Base-by-base conservation (phyloP, 805 yeast species). In the Pichia deserticola region DNA sequence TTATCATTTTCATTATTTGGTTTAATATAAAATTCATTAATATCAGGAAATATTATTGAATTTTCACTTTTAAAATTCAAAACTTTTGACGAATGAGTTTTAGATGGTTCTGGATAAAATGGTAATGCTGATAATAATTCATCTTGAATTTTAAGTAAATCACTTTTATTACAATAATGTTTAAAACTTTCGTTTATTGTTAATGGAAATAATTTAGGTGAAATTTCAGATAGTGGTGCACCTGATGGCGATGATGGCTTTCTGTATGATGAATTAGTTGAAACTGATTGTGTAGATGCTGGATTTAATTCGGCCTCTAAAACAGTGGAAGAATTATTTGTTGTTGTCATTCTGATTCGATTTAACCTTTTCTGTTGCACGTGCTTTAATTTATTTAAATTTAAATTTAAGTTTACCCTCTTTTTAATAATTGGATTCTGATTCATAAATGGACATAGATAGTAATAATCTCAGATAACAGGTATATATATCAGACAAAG, bases 11-110 rank as follows among this genome's bases (percentile, higher is more conserved):
- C 15, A 11, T 5, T 10, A 3, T 54, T 49, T 4, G 85, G 77
- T 56, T 73, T 54, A 34, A 90, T 76, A 53, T 70, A 75, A 51
- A 89, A 81, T 66, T 92, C 98, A 67, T 90, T 92, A 51, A 90
- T 82, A 57, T 68, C 78, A 32, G 79, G 69, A 7, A 77, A 77
- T 1, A 51, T 47, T 11, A 41, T 33, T 5, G 59, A 62, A 11
- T 55, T 42, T 15, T 70, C 59, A 41, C 79, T 82, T 25, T 75
- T 72, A 4, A 87, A 81, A 54, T 82, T 73, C 33, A 80, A 61
- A 13, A 82, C 63, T 48, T 71, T 57, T 13, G 79, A 75, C 1
- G 56, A 51, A 34, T 85, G 68, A 5, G 66, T 71, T 5, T 73
- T 73, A 49, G 80, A 80, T 0, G 77, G 64, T 10, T 70, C 68